Percentiles rank a stretch among this genome's conserved stretches.
These are phyloP conservation scores for Psidium friedrichsthalianum DNA, from an alignment of 345 rosid genomes.

Conservation along the genomic window DNA sequence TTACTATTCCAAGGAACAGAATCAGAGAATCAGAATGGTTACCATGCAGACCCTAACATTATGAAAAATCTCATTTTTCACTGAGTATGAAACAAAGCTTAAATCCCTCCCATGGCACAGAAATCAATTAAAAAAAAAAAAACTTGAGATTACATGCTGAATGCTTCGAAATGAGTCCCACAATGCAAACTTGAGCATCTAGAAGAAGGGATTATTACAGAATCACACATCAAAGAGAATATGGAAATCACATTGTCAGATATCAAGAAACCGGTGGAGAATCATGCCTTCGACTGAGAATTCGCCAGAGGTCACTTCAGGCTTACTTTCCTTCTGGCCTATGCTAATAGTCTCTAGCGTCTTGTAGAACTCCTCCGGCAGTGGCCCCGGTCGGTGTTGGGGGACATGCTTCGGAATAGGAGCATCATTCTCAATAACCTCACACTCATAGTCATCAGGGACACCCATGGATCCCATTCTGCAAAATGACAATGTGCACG, in stretches of 20 bases:
- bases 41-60: too few species aligned
- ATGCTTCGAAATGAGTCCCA: constrained; percentile 12
- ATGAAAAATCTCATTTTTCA: neutral
- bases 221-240: constrained; percentile 5
- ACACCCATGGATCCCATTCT: constrained; percentile 99
- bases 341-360: constrained; percentile 44
- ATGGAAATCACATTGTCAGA: constrained; percentile 4
- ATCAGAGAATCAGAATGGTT: too few species aligned
- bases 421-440: constrained; percentile 83
- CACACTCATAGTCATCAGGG: constrained; percentile 87
- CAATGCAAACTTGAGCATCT: constrained; percentile 15
- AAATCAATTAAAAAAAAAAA: neutral
- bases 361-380: constrained; percentile 80
- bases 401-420: constrained; percentile 95
- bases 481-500: neutral
- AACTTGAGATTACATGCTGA: constrained; percentile 19
- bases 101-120: neutral
- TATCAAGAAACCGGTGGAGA: neutral
- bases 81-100: neutral
- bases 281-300: constrained; percentile 38
- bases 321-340: constrained; percentile 19
- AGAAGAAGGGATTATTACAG: constrained; percentile 20
- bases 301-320: constrained; percentile 37
- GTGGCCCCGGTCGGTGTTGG: constrained; percentile 89
- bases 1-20: too few species aligned